A percentile compares a stretch with the other conserved stretches of the same genome.
phyloP scores from a whole-genome alignment of 2,329 filamentous ascomycete genomes.

The Talaromyces sp. region DNA sequence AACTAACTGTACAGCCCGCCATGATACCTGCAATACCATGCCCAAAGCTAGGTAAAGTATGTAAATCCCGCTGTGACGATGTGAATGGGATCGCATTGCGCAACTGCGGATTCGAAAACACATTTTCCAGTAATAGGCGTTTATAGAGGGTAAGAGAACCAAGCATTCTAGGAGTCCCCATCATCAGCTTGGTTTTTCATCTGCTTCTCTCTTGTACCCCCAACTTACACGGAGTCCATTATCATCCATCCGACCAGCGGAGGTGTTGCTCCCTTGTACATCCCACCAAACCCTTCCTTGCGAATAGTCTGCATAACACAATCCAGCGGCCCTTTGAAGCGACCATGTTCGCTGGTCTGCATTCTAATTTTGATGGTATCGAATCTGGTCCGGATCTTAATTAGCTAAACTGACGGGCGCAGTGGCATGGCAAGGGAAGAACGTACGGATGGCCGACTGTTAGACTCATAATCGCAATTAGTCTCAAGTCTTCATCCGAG shows the following conservation, averaged over 20 bases:
- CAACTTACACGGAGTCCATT: conserved; percentile 68
- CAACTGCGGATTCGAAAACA: conserved; percentile 59
- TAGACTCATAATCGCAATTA: not conserved
- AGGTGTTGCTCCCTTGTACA: conserved; percentile 93
- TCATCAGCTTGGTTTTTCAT: not conserved
- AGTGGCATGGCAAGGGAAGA: not conserved
- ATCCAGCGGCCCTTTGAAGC: conserved; percentile 80
- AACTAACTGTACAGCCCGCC: conserved; percentile 83
- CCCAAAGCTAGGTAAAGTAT: conserved; percentile 66
- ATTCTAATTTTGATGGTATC: conserved; percentile 96
- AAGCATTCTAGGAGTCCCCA: conserved; percentile 63
- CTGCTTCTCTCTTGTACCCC: not conserved
- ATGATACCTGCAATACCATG: conserved; percentile 84
- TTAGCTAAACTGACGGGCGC: no score
- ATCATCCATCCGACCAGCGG: conserved; percentile 97
- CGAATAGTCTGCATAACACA: conserved; percentile 79
- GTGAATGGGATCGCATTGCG: conserved; percentile 35
- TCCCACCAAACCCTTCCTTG: conserved; percentile 74
- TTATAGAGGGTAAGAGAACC: conserved; percentile 89
- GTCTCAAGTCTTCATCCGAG: not conserved
- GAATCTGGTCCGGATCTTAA: conserved; percentile 51
- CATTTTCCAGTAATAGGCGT: conserved; percentile 69
- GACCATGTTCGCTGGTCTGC: conserved; percentile 71
- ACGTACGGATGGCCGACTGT: conserved; percentile 57
- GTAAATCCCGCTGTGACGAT: conserved; percentile 29